Base-by-base conservation (phyloP, 345 rosid genomes). In the Populus alba region DNA sequence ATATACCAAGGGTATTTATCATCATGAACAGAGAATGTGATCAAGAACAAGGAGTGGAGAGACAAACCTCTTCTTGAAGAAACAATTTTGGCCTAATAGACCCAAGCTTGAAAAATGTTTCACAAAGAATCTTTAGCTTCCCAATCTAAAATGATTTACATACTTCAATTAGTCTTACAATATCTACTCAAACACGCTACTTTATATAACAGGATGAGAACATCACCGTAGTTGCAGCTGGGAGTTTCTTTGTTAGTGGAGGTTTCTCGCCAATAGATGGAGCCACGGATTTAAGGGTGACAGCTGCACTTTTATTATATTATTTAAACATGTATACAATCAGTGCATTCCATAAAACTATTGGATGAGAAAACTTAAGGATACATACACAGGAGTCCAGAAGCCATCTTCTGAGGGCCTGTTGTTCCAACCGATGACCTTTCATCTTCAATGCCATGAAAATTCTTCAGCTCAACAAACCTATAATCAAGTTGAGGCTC, bases 221-320 rank as follows among this genome's bases (percentile, higher is more conserved):
- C 59, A 67, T 85, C n/a, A 96, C 98, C 84, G 94, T 90, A 55
- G 94, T 87, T 72, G 89, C 88, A 83, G 97, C 91, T 23, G 99
- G 98, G 79, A 96, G 81, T 86, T 91, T 96, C 87, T 94, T 92
- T 51, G 88, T 90, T 84, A 91, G 25, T 18, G 71, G 84, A 38
- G 88, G 89, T 80, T 91, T 94, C 88, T 96, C 97, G n/a, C 98
- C 94, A 51, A 88, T 84, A 1, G 99, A 91, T 76, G 97, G 85
- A 73, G 92, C 97, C 70, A 92, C 91, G 39, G 95, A 94, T n/a
- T n/a, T 85, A 35, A 96, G 81, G 68, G 89, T 88, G 83, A 96
- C 69, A 66, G 94, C 99, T 96, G 91, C 89, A 90, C 20, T 73
- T 71, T 69, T 25, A 77, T 83, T 29, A 69, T 31, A 78, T 22